Evolutionary conservation across 1,284 basidiomycete species (phyloP).

Genomic region (Boletellus sp.): DNA sequence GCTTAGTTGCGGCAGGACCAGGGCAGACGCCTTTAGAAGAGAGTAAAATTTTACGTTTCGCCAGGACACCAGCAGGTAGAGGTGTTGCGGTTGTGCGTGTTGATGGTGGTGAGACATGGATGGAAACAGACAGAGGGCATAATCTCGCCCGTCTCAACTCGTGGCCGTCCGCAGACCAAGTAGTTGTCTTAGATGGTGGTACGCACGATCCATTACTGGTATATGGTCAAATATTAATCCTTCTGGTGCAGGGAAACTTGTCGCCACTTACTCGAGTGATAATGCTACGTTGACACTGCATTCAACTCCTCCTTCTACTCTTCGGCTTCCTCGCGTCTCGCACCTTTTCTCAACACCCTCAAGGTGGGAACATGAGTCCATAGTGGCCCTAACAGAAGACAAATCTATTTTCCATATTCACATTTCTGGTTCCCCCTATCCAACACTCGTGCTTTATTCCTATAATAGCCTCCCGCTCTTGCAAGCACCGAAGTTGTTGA

Average conservation of each 20-base stretch:
- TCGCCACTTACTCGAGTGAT: slow-evolving; percentile 39
- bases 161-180: slow-evolving; percentile 56
- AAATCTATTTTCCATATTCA: slow-evolving; percentile 53
- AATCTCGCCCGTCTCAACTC: slow-evolving; percentile 42
- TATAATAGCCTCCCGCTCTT: slow-evolving; percentile 49
- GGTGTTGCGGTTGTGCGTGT: slow-evolving; percentile 64
- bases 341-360: slow-evolving; percentile 65
- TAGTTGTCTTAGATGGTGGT: slow-evolving; percentile 67
- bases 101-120: slow-evolving; percentile 63
- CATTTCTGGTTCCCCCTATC: slow-evolving; percentile 31
- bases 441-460: slow-evolving; percentile 41
- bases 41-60: slow-evolving; percentile 53
- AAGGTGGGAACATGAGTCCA: slow-evolving; percentile 45
- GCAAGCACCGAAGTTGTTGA: slow-evolving; percentile 50
- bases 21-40: slow-evolving; percentile 46
- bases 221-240: neutral
- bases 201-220: slow-evolving; percentile 20
- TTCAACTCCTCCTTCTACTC: slow-evolving; percentile 41
- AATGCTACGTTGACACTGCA: slow-evolving; percentile 47
- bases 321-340: slow-evolving; percentile 50
- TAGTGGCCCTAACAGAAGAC: slow-evolving; percentile 59
- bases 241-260: slow-evolving; percentile 27
- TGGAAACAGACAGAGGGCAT: slow-evolving; percentile 43
- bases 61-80: slow-evolving; percentile 72
- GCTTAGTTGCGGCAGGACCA: slow-evolving; percentile 36